Percentiles rank a stretch among this genome's conserved stretches.
These are phyloP conservation scores for Entomortierella lignicola DNA, from an alignment of 192 early-diverging fungal species.

Conservation along the genomic window DNA sequence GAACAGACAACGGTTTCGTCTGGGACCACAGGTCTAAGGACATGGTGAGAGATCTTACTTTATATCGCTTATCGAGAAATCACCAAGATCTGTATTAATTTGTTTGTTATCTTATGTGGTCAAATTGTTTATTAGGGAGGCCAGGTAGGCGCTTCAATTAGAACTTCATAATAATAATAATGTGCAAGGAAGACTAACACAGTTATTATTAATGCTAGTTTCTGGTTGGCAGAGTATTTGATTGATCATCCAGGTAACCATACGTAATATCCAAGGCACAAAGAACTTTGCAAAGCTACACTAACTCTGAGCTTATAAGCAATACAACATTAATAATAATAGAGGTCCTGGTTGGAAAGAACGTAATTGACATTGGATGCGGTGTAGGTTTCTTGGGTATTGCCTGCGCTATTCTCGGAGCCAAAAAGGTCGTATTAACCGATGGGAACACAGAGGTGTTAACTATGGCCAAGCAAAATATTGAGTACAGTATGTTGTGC, in stretches of 20 bases:
- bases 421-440: slow-evolving; percentile 39
- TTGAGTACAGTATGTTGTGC: slow-evolving; percentile 49
- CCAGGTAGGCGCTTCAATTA: neutral
- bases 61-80: neutral
- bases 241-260: slow-evolving; percentile 38
- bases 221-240: slow-evolving; percentile 45
- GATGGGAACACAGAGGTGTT: slow-evolving; percentile 46
- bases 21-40: slow-evolving; percentile 43
- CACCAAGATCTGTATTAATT: neutral
- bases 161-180: neutral
- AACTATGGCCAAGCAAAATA: slow-evolving; percentile 34
- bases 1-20: slow-evolving; percentile 49
- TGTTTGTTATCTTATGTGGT: neutral
- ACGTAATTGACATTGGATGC: slow-evolving; percentile 49
- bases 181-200: neutral
- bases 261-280: neutral
- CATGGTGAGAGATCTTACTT: slow-evolving; percentile 38
- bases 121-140: slow-evolving; percentile 5
- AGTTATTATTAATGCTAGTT: neutral
- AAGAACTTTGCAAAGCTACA: neutral
- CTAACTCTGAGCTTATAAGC: neutral
- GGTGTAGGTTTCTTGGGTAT: slow-evolving; percentile 49
- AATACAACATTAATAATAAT: too few relatives aligned
- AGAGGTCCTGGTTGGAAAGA: slow-evolving; percentile 34
- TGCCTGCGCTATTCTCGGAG: slow-evolving; percentile 29